These are phyloP conservation scores for Flaveria brownii DNA, from an alignment of 129 eudicot species.

Conservation along the genomic window DNA sequence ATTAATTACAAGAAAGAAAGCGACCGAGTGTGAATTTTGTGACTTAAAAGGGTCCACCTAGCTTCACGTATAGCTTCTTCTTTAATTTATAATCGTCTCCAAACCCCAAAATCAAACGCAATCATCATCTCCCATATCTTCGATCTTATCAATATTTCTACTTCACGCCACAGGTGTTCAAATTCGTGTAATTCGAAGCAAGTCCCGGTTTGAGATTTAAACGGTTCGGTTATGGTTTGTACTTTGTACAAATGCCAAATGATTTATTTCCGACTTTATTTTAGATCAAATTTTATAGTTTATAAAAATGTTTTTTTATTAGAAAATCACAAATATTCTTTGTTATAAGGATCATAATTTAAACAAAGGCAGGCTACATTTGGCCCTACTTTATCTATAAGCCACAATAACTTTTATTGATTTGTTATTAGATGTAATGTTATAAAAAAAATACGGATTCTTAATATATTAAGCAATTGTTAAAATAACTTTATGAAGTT, in stretches of 20 bases:
- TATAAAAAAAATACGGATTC: neutral
- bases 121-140: too few relatives aligned
- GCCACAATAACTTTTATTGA: neutral
- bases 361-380: neutral
- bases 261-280: too few relatives aligned
- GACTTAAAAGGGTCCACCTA: constrained; percentile 15
- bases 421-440: neutral
- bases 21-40: constrained; percentile 12
- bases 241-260: too few relatives aligned
- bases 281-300: too few relatives aligned
- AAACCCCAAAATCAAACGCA: neutral
- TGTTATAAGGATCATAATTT: neutral
- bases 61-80: constrained; percentile 15
- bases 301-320: neutral
- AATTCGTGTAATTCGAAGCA: too few relatives aligned
- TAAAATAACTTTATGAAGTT: neutral
- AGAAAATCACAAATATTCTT: neutral
- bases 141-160: too few relatives aligned
- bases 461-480: too few relatives aligned
- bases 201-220: too few relatives aligned
- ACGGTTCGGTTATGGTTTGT: too few relatives aligned
- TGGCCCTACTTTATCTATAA: neutral
- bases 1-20: neutral
- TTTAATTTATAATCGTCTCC: neutral
- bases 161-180: too few relatives aligned